A percentile compares a stretch with the other conserved stretches of the same genome.
These are phyloP conservation scores for Blastobotrys malaysiensis DNA, from an alignment of 1,139 yeast species.

Conservation along the genomic window DNA sequence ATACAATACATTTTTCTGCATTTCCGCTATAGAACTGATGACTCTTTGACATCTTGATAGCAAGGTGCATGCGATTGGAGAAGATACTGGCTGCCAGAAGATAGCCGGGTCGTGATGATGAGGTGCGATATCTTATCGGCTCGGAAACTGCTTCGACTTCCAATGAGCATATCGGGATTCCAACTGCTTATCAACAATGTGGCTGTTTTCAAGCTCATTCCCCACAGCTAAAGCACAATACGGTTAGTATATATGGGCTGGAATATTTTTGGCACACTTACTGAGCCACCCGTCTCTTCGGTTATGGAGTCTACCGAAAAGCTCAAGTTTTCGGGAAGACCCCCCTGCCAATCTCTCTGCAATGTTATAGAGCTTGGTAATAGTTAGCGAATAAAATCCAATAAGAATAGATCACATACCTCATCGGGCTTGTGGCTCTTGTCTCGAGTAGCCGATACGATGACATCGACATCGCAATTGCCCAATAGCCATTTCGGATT, in stretches of 20 bases:
- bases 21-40: neutral
- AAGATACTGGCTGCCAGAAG: no score
- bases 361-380: constrained; percentile 54
- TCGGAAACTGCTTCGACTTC: neutral
- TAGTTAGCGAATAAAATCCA: neutral
- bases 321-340: constrained; percentile 71
- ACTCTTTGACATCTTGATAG: neutral
- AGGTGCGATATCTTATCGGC: neutral
- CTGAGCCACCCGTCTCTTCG: constrained; percentile 84
- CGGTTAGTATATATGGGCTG: neutral
- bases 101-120: neutral
- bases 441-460: constrained; percentile 81
- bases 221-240: constrained; percentile 50
- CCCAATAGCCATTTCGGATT: constrained; percentile 66
- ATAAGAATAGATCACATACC: neutral
- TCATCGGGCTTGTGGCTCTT: constrained; percentile 92
- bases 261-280: constrained; percentile 11
- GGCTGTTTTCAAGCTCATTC: constrained; percentile 62
- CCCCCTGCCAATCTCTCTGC: constrained; percentile 78
- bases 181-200: constrained; percentile 42
- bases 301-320: constrained; percentile 84
- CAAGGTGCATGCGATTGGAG: no score
- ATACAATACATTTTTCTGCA: neutral
- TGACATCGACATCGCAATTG: constrained; percentile 64
- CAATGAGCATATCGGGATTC: neutral